A percentile compares a stretch with the other conserved stretches of the same genome.
Conservation (phyloP, 78 protist genomes). For the Dictyostelium discoideum region dicty_2.7 NC_007088.5:954001-954500, state of each 20-base stretch:
- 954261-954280: neutral
- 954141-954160: neutral
- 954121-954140: neutral
- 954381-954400: neutral
- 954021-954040: neutral
- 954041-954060: neutral
- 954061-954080: neutral
- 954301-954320: neutral
- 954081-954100: neutral
- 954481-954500: neutral
- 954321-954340: neutral
- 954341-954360: too few relatives aligned
- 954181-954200: neutral
- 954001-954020: neutral
- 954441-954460: neutral
- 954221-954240: neutral
- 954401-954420: neutral
- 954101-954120: neutral
- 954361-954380: neutral
- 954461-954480: neutral
- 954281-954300: neutral
- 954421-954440: too few relatives aligned
- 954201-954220: neutral
- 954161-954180: neutral
- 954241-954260: neutral